These are phyloP conservation scores for Abortiporus biennis DNA, from an alignment of 1,284 basidiomycete genomes.

Conservation along the genomic window DNA sequence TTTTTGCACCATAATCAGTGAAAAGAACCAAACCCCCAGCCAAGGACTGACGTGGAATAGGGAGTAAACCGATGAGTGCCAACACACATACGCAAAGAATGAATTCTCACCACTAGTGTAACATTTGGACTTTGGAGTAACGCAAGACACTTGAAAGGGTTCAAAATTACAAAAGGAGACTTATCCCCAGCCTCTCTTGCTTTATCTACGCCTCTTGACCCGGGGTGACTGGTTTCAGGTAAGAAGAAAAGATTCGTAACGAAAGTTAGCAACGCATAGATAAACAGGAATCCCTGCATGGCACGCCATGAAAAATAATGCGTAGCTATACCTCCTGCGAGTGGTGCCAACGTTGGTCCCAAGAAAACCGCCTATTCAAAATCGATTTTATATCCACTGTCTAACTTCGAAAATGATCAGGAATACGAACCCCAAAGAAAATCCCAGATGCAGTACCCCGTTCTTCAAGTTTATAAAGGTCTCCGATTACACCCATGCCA, in stretches of 20 bases:
- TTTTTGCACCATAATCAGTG: conserved; percentile 36
- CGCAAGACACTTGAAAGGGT: conserved; percentile 46
- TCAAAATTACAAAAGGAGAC: conserved; percentile 40
- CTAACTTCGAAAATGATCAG: not conserved
- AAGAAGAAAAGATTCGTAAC: conserved; percentile 42
- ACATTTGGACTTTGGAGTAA: conserved; percentile 55
- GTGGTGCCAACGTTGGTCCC: conserved; percentile 26
- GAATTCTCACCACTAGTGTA: conserved; percentile 37
- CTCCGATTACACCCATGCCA: conserved; percentile 45
- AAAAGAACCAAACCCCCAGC: conserved; percentile 30
- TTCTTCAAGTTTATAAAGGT: conserved; percentile 41
- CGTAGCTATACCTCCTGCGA: conserved; percentile 34
- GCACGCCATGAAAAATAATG: conserved; percentile 62
- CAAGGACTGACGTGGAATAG: conserved; percentile 29
- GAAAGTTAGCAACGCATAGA: conserved; percentile 36
- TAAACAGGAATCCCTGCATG: conserved; percentile 49
- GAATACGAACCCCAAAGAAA: conserved; percentile 34
- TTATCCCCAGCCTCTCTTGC: conserved; percentile 15
- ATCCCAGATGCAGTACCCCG: conserved; percentile 41
- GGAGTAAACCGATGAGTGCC: not conserved
- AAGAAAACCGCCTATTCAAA: conserved; percentile 8
- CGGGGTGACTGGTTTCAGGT: conserved; percentile 65
- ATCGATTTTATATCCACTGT: not conserved
- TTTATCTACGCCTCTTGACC: conserved; percentile 41
- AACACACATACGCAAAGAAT: no score